Percentiles rank a stretch among this genome's conserved stretches.
Evolutionary conservation across 2,329 filamentous ascomycete species (phyloP).

Genomic region (Calonectria multiphialidica): DNA sequence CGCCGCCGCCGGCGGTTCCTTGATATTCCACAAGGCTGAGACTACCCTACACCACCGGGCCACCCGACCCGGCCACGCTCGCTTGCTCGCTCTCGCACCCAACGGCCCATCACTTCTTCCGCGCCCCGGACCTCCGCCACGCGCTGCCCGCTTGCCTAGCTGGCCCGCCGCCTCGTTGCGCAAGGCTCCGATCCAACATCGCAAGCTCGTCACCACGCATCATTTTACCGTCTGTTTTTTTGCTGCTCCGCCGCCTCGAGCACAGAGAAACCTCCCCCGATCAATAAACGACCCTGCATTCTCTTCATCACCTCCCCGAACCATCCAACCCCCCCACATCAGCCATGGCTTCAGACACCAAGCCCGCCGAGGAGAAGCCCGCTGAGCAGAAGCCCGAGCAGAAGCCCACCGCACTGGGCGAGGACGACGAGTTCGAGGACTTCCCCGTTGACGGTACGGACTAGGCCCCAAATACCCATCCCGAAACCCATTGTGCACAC

Average conservation of each 20-base stretch:
- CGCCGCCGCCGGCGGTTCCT: not conserved
- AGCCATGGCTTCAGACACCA: conserved; percentile 42
- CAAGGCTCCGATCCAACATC: conserved; percentile 30
- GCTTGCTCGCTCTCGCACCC: not conserved
- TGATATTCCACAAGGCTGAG: not conserved
- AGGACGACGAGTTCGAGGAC: conserved; percentile 99
- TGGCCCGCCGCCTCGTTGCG: conserved; percentile 26
- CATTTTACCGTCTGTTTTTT: not conserved
- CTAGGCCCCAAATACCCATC: too few relatives aligned
- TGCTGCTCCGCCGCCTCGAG: not conserved
- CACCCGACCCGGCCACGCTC: not conserved
- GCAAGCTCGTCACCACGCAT: not conserved
- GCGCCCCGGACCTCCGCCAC: conserved; percentile 15
- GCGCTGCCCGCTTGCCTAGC: not conserved
- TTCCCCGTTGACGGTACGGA: conserved; percentile 92
- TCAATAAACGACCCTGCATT: not conserved
- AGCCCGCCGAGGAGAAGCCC: conserved; percentile 42
- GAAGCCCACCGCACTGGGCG: conserved; percentile 78
- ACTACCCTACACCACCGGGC: not conserved
- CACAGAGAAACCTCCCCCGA: not conserved
- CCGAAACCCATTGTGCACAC: not conserved
- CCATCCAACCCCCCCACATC: not conserved
- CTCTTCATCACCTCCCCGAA: not conserved
- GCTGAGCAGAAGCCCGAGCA: conserved; percentile 42
- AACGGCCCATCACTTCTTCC: conserved; percentile 31